A percentile compares a stretch with the other conserved stretches of the same genome.
Evolutionary conservation across 2,329 filamentous ascomycete species (phyloP).

Genomic region (Fusarium xylarioides): DNA sequence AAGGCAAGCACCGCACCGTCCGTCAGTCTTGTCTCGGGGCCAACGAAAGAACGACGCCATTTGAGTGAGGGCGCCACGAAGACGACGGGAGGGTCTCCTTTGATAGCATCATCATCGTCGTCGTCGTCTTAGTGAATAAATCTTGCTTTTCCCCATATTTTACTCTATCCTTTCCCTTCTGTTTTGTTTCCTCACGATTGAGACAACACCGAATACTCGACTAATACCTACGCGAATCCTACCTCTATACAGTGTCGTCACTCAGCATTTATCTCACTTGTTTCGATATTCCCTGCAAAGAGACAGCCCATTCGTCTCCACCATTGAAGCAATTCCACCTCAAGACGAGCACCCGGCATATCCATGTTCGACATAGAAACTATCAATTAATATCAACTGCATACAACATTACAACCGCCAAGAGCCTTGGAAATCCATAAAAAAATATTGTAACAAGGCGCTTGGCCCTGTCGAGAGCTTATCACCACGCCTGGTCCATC

Average conservation of each 20-base stretch:
- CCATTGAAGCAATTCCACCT: constrained; percentile 20
- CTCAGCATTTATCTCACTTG: neutral
- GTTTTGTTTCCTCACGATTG: neutral
- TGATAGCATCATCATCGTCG: constrained; percentile 33
- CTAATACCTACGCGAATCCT: constrained; percentile 9
- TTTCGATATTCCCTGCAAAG: constrained; percentile 13
- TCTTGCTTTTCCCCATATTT: constrained; percentile 30
- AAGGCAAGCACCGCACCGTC: constrained; percentile 32
- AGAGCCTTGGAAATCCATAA: constrained; percentile 15
- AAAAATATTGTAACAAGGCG: constrained; percentile 5
- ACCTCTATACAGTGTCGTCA: constrained; percentile 6
- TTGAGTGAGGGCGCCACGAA: constrained; percentile 21
- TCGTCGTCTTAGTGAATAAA: constrained; percentile 33
- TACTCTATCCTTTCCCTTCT: neutral
- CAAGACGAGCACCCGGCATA: constrained; percentile 6
- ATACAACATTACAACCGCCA: constrained; percentile 11
- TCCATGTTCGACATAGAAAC: constrained; percentile 16
- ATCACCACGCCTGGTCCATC: constrained; percentile 9
- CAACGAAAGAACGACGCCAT: constrained; percentile 35
- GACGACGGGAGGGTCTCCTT: constrained; percentile 28
- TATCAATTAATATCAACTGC: constrained; percentile 13
- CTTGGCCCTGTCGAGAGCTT: constrained; percentile 5
- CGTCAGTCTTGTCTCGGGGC: constrained; percentile 24
- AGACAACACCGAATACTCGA: neutral
- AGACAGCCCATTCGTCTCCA: constrained; percentile 17